phyloP scores from a whole-genome alignment of 2,329 filamentous ascomycete genomes.

The Sporothrix sp. region DNA sequence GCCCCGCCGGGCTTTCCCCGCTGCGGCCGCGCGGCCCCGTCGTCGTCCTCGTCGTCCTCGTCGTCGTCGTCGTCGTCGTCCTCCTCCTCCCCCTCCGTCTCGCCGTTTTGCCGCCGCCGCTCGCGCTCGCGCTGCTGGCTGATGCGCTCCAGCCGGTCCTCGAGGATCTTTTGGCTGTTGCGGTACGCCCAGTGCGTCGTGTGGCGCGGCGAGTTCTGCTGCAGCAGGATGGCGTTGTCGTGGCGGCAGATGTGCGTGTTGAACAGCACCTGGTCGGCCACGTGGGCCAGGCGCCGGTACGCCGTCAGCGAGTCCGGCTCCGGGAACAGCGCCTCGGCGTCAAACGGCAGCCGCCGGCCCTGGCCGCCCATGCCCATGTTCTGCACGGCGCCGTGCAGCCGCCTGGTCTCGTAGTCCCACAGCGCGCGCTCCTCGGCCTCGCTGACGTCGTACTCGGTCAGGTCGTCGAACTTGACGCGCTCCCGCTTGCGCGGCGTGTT shows the following conservation, averaged over 20 bases:
- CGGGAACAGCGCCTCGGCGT: not conserved
- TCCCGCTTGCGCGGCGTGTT: conserved; percentile 3
- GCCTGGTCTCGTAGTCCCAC: conserved; percentile 1
- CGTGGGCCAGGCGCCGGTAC: not conserved
- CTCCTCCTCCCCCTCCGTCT: not conserved
- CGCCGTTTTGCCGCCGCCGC: not conserved
- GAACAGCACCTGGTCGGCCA: conserved; percentile 8
- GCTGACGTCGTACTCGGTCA: conserved; percentile 8
- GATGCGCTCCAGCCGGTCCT: conserved; percentile 2
- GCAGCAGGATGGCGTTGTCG: conserved; percentile 1
- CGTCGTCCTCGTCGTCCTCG: not conserved
- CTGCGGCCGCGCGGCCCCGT: not conserved
- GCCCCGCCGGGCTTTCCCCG: not conserved
- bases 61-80: not conserved
- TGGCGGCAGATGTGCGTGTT: conserved; percentile 8
- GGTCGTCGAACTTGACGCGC: conserved; percentile 3
- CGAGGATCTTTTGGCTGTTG: conserved; percentile 3
- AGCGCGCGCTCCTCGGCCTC: conserved; percentile 4
- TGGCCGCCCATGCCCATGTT: not conserved
- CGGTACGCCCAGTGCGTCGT: conserved; percentile 1
- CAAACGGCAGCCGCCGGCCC: not conserved
- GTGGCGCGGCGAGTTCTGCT: not conserved
- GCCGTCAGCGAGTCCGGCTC: conserved; percentile 4
- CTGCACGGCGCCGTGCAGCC: conserved; percentile 3
- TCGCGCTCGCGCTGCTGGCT: not conserved